These are phyloP conservation scores for Eremothecium gossypii DNA, from an alignment of 1,139 yeast genomes.

Conservation along the genomic window DNA sequence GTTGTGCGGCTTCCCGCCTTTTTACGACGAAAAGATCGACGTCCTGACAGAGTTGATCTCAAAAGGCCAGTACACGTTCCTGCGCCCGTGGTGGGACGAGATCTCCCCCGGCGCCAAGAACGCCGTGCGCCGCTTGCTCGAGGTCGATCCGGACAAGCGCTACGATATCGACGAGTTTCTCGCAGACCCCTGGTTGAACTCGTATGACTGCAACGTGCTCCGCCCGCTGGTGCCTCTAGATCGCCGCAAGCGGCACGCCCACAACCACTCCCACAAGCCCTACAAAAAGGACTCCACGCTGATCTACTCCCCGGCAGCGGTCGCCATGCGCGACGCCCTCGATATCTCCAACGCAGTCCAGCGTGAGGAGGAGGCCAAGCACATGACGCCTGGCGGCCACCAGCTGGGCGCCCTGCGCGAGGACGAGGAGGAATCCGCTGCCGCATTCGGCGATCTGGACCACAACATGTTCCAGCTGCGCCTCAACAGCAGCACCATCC, in stretches of 20 bases:
- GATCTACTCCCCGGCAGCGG: conserved; percentile 76
- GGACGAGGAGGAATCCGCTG: conserved; percentile 9
- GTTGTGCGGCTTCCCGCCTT: conserved; percentile 93
- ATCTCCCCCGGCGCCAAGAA: conserved; percentile 69
- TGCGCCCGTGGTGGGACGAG: conserved; percentile 97
- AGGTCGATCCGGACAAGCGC: conserved; percentile 72
- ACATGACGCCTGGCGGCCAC: conserved; percentile 10
- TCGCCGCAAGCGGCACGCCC: conserved; percentile 8
- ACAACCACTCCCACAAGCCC: conserved; percentile 11
- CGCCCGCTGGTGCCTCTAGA: conserved; percentile 3
- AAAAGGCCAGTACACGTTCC: conserved; percentile 70
- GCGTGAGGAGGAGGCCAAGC: conserved; percentile 79
- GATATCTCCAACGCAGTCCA: conserved; percentile 93
- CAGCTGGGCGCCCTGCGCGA: conserved; percentile 15
- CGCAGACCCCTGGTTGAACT: conserved; percentile 68
- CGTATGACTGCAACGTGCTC: conserved; percentile 20
- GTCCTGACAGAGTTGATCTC: conserved; percentile 77
- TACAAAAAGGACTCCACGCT: conserved; percentile 19
- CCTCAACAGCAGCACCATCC: conserved; percentile 69
- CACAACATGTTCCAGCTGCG: conserved; percentile 52
- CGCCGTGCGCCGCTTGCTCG: conserved; percentile 65
- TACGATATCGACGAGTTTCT: conserved; percentile 72
- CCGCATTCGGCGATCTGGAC: conserved; percentile 11
- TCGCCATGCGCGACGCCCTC: conserved; percentile 88
- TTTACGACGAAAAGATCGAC: conserved; percentile 80